Conservation (phyloP, 129 eudicot genomes). For the Daucus carota region DH1_v3.0 NC_030384.2:21116001-21116500, state of each 20-base stretch:
- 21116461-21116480: background rate
- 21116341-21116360: conserved; percentile 29
- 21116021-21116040: conserved; percentile 41
- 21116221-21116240: background rate
- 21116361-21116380: conserved; percentile 27
- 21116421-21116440: conserved; percentile 16
- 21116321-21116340: background rate
- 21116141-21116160: background rate
- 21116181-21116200: background rate
- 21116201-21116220: background rate
- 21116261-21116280: background rate
- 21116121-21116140: background rate
- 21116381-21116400: conserved; percentile 25
- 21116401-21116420: conserved; percentile 19
- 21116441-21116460: conserved; percentile 16
- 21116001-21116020: conserved; percentile 37
- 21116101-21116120: background rate
- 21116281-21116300: background rate
- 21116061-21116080: conserved; percentile 27
- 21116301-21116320: background rate
- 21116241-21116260: background rate
- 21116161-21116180: background rate
- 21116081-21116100: conserved; percentile 11
- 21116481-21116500: background rate
- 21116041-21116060: conserved; percentile 31